Base-by-base conservation (phyloP, 352 stramenopile genomes). In the Globisporangium radiosum region DNA sequence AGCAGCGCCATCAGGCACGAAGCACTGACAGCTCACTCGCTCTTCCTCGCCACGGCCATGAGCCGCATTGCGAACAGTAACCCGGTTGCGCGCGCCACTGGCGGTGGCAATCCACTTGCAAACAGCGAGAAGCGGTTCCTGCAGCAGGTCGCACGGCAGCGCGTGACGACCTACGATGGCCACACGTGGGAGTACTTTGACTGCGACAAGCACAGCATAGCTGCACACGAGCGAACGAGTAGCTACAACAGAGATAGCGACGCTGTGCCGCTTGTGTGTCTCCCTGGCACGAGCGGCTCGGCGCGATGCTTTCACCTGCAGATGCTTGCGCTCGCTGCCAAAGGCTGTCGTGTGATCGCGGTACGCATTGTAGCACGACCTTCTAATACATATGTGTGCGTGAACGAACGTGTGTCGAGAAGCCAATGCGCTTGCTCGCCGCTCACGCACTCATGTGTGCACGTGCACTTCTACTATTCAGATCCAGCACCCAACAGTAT, bases 131-230 rank as follows among this genome's bases (percentile, higher is more conserved):
- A 69, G 25, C 63, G 63, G 37, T 92, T 92, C 64, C 54, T 88
- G 60, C 74, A 87, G 67, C 59, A 73, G 38, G 75, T 79, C 25
- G 75, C 82, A 15, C 70, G 75, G 40, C 82, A 90, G 61, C 78
- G 82, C 25, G 69, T 92, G 50, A 88, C 79, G 7, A 92, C 79
- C 15, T 90, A 89, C 57, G 82, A 92, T 42, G 79, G 76, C 25
- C 75, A 88, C 51, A 90, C 76, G 44, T 92, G 81, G 81, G 75
- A 86, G 61, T 90, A 87, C 63, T 92, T 77, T 57, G 81, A 92
- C 68, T 80, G 70, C 49, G 81, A 79, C 8, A 74, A 72, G 57
- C 64, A 67, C 19, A 78, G 57, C 47, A 6, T n/a, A 3, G 9
- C 50, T 36, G 51, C 51, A 11, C 36, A 7, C 11, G 3, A 42